phyloP scores from a whole-genome alignment of 2,329 filamentous ascomycete species.

The Phaeosphaeria sp. region DNA sequence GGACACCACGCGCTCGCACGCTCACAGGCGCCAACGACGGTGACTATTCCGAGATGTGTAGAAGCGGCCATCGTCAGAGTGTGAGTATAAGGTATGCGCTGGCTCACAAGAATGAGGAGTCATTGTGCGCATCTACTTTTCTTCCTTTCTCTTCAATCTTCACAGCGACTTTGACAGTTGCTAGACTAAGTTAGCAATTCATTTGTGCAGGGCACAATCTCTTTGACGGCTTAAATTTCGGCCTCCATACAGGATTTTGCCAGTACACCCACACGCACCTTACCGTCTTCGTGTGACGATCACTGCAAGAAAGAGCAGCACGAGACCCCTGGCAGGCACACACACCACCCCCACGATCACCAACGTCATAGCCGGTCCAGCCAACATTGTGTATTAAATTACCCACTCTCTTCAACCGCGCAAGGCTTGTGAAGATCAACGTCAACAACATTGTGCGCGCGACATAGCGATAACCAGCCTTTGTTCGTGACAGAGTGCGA shows the following conservation, averaged over 20 bases:
- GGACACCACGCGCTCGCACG: slow-evolving; percentile 11
- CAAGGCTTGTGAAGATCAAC: neutral
- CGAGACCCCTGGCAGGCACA: slow-evolving; percentile 14
- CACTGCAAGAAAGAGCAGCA: slow-evolving; percentile 31
- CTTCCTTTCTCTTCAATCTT: slow-evolving; percentile 2
- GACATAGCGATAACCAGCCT: neutral
- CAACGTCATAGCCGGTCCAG: slow-evolving; percentile 26
- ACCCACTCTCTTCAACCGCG: neutral
- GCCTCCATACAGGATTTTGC: neutral
- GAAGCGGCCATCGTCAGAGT: neutral
- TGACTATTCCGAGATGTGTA: slow-evolving; percentile 4
- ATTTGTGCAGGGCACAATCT: slow-evolving; percentile 1
- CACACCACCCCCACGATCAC: slow-evolving; percentile 1
- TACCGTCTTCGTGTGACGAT: slow-evolving; percentile 30
- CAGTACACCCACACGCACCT: slow-evolving; percentile 6
- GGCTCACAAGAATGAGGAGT: neutral
- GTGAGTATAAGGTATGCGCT: slow-evolving; percentile 15
- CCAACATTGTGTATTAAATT: slow-evolving; percentile 6
- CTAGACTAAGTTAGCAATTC: slow-evolving; percentile 2
- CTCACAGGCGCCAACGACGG: slow-evolving; percentile 23
- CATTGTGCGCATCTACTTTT: neutral
- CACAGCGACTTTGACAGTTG: slow-evolving; percentile 22
- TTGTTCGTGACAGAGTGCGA: neutral
- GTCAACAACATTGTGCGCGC: slow-evolving; percentile 2
- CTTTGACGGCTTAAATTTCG: slow-evolving; percentile 10